A percentile compares a stretch with the other conserved stretches of the same genome.
phyloP scores from a whole-genome alignment of 2,329 filamentous ascomycete species.

The Atkinsonella texensis region DNA sequence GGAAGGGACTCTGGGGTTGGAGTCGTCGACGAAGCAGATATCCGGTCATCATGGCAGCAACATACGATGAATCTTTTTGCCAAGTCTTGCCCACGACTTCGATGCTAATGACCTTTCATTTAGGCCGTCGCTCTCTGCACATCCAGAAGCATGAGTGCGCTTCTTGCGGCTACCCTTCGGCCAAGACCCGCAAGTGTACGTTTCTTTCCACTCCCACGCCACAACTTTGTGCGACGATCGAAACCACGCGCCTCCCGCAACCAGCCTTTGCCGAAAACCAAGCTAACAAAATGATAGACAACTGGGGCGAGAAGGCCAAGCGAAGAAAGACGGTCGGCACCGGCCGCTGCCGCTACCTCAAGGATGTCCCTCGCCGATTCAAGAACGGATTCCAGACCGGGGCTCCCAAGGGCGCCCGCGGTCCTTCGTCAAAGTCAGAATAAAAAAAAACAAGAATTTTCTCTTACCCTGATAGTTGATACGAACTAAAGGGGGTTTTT shows the following conservation, averaged over 20 bases:
- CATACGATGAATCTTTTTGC: no score
- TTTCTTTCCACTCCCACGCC: background rate
- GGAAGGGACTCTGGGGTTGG: no score
- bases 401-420: slow-evolving; percentile 67
- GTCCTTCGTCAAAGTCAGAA: slow-evolving; percentile 12
- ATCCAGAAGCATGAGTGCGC: slow-evolving; percentile 99
- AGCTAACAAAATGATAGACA: slow-evolving; percentile 48
- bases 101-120: slow-evolving; percentile 10
- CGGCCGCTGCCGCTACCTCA: slow-evolving; percentile 91
- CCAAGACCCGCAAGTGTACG: slow-evolving; percentile 98
- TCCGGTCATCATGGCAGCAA: background rate
- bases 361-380: slow-evolving; percentile 84
- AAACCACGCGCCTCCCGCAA: no score
- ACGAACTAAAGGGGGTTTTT: slow-evolving; percentile 2
- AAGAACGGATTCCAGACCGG: slow-evolving; percentile 95
- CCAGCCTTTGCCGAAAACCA: background rate
- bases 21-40: background rate
- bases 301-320: slow-evolving; percentile 99
- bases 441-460: background rate
- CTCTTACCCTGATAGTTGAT: background rate
- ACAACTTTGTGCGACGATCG: background rate
- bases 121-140: slow-evolving; percentile 94
- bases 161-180: slow-evolving; percentile 89
- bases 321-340: slow-evolving; percentile 98
- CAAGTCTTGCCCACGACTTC: background rate